Percentiles rank a stretch among this genome's conserved stretches.
Evolutionary conservation across 192 early-diverging fungal species (phyloP).

Genomic region (Pilaira anomala): DNA sequence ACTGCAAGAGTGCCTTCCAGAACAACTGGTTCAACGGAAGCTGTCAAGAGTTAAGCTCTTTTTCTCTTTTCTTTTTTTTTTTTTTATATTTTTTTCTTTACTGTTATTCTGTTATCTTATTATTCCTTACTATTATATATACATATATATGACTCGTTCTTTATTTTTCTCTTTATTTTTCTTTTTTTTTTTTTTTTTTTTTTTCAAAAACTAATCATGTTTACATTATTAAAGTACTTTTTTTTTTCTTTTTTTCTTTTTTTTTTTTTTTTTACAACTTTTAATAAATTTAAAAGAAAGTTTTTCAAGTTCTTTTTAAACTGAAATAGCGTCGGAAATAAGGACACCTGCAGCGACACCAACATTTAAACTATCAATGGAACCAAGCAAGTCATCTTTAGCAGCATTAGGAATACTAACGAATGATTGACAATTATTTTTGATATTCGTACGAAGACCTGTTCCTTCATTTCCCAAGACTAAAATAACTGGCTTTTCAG

Average conservation of each 20-base stretch:
- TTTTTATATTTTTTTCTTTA: too few species aligned
- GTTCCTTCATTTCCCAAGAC: constrained; percentile 68
- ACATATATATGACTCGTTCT: not conserved
- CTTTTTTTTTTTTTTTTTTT: not conserved
- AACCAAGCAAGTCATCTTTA: constrained; percentile 1
- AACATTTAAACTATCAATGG: constrained; percentile 39
- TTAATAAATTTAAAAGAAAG: not conserved
- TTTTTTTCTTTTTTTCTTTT: not conserved
- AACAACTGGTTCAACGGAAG: constrained; percentile 3
- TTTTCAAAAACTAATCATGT: not conserved
- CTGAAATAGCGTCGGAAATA: constrained; percentile 9
- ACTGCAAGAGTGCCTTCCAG: constrained; percentile 5
- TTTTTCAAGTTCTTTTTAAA: not conserved
- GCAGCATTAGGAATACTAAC: constrained; percentile 44
- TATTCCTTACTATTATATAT: not conserved
- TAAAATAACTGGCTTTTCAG: constrained; percentile 43
- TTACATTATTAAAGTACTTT: not conserved
- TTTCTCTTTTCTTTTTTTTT: not conserved
- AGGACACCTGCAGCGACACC: constrained; percentile 39
- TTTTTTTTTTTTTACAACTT: not conserved
- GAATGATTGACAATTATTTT: constrained; percentile 53
- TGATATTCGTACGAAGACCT: constrained; percentile 57
- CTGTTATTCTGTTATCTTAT: not conserved
- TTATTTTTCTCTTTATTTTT: not conserved
- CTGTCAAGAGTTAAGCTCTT: not conserved